Conservation (phyloP, 2,329 filamentous ascomycete species). For the Stromatinia cepivora region DNA sequence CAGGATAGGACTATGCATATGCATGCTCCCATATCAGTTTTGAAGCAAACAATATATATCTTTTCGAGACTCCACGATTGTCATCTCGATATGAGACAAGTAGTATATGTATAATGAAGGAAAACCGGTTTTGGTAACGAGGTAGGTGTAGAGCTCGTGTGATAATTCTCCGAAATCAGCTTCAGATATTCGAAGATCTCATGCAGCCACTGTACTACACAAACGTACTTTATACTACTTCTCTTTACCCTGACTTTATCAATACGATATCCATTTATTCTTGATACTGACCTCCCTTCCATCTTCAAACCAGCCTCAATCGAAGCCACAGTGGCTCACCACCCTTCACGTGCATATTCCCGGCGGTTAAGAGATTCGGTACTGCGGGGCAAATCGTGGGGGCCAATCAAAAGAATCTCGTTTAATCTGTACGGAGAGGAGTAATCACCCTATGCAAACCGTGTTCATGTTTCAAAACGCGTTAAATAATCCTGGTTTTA, state of each 20-base stretch:
- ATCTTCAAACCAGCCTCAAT: neutral
- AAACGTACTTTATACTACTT: neutral
- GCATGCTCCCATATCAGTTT: neutral
- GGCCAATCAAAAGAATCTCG: neutral
- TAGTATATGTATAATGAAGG: neutral
- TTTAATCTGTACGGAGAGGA: neutral
- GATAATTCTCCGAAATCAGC: neutral
- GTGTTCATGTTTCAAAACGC: constrained; percentile 12
- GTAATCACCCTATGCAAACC: no score
- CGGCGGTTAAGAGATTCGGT: neutral
- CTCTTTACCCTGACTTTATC: neutral
- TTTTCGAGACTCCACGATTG: no score
- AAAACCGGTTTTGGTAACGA: neutral
- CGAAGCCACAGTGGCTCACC: neutral
- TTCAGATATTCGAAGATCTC: neutral
- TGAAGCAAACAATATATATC: neutral
- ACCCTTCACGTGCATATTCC: neutral
- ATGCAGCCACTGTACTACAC: neutral
- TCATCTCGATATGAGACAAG: no score
- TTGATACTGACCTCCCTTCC: neutral
- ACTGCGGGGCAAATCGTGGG: neutral
- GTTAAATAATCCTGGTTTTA: neutral
- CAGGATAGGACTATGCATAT: neutral
- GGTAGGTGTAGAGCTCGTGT: neutral
- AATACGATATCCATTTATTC: neutral